phyloP scores from a whole-genome alignment of 768 basidiomycete species.

The Dentipellis fragilis region DNA sequence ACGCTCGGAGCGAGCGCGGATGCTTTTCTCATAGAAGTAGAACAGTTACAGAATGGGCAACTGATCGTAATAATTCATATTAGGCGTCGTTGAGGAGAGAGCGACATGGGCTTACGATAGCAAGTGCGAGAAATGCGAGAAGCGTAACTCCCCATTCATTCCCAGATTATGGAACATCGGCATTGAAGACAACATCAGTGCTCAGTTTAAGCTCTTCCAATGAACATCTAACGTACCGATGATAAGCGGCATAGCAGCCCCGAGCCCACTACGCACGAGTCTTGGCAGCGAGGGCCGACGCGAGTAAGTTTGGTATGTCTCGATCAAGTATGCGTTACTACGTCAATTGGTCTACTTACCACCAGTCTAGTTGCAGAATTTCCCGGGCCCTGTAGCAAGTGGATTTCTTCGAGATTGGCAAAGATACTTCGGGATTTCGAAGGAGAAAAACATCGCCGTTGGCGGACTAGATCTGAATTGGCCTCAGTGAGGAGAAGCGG shows the following conservation, averaged over 20 bases:
- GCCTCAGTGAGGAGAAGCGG: too few species aligned
- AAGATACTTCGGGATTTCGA: too few species aligned
- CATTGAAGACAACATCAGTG: neutral
- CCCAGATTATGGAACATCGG: slow-evolving; percentile 31
- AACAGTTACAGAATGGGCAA: slow-evolving; percentile 27
- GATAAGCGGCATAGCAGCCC: slow-evolving; percentile 27
- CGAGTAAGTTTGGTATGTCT: slow-evolving; percentile 56
- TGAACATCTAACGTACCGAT: slow-evolving; percentile 9
- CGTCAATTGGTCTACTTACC: too few species aligned
- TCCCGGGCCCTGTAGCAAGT: too few species aligned
- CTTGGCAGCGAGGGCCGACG: slow-evolving; percentile 33
- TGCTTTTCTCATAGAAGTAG: slow-evolving; percentile 27
- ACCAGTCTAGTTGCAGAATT: too few species aligned
- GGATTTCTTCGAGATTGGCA: too few species aligned
- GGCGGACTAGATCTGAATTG: too few species aligned
- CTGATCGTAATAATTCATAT: neutral
- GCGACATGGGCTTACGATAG: slow-evolving; percentile 18
- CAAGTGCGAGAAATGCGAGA: slow-evolving; percentile 26
- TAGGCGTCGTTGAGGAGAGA: neutral
- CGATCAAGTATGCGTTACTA: slow-evolving; percentile 37
- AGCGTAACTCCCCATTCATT: slow-evolving; percentile 27
- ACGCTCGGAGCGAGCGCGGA: slow-evolving; percentile 28
- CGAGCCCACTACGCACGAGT: slow-evolving; percentile 25
- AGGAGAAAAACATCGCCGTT: too few species aligned
- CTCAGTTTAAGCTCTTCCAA: too few species aligned